Conservation (phyloP, 2,329 filamentous ascomycete species). For the Madurella mycetomatis region DNA sequence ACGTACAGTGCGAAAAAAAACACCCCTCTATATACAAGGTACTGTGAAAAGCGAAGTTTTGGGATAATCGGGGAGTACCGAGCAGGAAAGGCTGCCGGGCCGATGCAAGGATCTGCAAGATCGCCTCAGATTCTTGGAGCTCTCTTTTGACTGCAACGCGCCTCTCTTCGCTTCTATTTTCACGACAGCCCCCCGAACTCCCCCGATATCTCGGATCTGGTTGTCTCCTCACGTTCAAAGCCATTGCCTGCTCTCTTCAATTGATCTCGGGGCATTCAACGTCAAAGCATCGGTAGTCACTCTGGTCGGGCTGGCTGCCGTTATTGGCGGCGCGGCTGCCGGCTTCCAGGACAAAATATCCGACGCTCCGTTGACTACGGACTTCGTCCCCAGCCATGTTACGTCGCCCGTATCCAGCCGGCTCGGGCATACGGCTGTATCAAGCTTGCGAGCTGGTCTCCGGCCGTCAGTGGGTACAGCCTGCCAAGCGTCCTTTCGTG, state of each 20-base stretch:
- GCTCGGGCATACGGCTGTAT: constrained; percentile 17
- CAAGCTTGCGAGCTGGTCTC: constrained; percentile 30
- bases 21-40: too few species aligned
- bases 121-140: constrained; percentile 7
- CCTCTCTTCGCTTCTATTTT: constrained; percentile 3
- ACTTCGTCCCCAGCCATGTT: constrained; percentile 11
- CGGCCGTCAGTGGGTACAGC: constrained; percentile 21
- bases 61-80: constrained; percentile 11
- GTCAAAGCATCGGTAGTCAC: neutral
- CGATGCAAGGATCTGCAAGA: constrained; percentile 23
- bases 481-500: constrained; percentile 24
- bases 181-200: neutral
- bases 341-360: too few species aligned
- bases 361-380: too few species aligned
- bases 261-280: neutral
- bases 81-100: neutral
- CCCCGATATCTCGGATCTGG: neutral
- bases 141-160: constrained; percentile 24
- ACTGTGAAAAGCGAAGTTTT: constrained; percentile 2
- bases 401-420: constrained; percentile 15
- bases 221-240: neutral
- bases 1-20: too few species aligned
- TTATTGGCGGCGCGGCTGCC: neutral
- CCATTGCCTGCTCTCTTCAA: neutral
- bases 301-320: neutral